Evolutionary conservation across 2,329 filamentous ascomycete genomes (phyloP).

Genomic region (Neonectria faginata): DNA sequence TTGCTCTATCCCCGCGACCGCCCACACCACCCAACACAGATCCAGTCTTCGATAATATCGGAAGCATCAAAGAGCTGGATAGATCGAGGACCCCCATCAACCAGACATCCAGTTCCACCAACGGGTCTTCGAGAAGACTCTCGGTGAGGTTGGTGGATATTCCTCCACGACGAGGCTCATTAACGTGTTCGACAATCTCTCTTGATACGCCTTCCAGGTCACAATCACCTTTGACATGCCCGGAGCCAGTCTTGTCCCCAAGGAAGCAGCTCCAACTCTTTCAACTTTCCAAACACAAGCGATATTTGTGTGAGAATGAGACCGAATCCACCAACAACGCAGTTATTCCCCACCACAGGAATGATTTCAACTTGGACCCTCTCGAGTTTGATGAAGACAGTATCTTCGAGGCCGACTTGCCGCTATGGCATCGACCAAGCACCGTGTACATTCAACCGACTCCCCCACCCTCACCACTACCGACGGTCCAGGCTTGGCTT

Average conservation of each 20-base stretch:
- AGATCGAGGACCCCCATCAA: constrained; percentile 9
- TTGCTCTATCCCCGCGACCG: constrained; percentile 47
- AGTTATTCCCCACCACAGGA: not conserved
- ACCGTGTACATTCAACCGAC: constrained; percentile 49
- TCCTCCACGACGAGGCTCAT: constrained; percentile 38
- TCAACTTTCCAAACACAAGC: constrained; percentile 23
- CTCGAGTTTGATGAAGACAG: constrained; percentile 39
- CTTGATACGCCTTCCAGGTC: constrained; percentile 25
- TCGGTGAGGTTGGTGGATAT: constrained; percentile 37
- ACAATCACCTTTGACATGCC: constrained; percentile 27
- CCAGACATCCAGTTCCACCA: constrained; percentile 1
- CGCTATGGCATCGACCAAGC: constrained; percentile 30
- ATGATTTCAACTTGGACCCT: constrained; percentile 33
- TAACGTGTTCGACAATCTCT: constrained; percentile 29
- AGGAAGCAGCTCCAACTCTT: constrained; percentile 27
- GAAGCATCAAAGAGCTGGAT: constrained; percentile 27
- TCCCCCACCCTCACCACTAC: constrained; percentile 50
- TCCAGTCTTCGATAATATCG: constrained; percentile 30
- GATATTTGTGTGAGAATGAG: constrained; percentile 36
- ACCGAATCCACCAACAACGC: constrained; percentile 36
- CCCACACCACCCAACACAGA: constrained; percentile 44
- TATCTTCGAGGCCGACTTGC: constrained; percentile 26
- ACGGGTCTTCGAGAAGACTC: constrained; percentile 21
- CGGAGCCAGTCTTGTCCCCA: constrained; percentile 20
- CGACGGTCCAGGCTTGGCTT: constrained; percentile 53